Conservation (phyloP, 2,329 filamentous ascomycete genomes). For the Monilinia vaccinii-corymbosi region DNA sequence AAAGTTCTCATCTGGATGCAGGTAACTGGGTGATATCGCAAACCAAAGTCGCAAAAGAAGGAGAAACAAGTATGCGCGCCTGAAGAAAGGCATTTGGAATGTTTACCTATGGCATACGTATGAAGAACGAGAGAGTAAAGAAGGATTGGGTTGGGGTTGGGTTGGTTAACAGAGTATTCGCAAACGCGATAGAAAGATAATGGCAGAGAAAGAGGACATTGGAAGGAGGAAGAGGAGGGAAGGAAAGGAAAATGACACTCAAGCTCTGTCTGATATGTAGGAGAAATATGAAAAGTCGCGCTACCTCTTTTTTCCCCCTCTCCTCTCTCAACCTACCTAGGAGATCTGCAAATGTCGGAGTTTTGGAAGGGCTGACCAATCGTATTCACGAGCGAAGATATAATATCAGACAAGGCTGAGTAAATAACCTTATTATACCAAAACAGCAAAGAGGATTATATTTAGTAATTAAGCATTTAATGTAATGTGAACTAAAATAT, state of each 20-base stretch:
- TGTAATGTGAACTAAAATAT: background rate
- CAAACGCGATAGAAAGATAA: conserved; percentile 16
- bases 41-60: conserved; percentile 87
- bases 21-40: conserved; percentile 86
- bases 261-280: background rate
- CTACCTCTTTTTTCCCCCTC: background rate
- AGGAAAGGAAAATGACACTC: background rate
- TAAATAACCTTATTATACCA: too few relatives aligned
- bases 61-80: conserved; percentile 77
- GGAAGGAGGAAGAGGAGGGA: background rate
- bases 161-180: conserved; percentile 14
- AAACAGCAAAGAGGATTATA: too few relatives aligned
- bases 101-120: conserved; percentile 38
- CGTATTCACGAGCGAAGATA: background rate
- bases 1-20: conserved; percentile 98
- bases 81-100: conserved; percentile 5
- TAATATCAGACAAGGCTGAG: too few relatives aligned
- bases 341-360: conserved; percentile 1
- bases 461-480: too few relatives aligned
- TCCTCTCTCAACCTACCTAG: too few relatives aligned
- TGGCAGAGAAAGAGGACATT: conserved; percentile 1
- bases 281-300: background rate
- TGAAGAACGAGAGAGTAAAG: background rate
- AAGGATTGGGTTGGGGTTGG: background rate
- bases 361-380: background rate